Evolutionary conservation across 2,329 filamentous ascomycete species (phyloP), one percentile per base, ranked within the genome.

Genomic region (Penicillium sp.): DNA sequence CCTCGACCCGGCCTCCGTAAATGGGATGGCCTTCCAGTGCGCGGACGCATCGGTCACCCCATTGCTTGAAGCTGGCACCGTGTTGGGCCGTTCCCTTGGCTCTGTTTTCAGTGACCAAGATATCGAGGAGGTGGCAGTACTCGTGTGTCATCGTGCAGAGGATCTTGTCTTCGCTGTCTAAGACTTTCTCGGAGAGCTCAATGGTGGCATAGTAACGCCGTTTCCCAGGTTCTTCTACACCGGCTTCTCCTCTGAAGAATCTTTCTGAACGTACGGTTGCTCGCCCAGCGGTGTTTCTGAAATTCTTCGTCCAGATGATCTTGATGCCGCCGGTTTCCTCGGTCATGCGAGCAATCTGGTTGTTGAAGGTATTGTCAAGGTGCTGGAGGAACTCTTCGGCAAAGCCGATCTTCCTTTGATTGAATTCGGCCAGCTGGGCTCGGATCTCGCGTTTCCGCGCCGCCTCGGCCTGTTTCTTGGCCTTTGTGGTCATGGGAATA

Each of bases 71-170:
- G 66, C 90, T 89, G 13, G 84, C 82, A 23, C 93, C 93, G 71
- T 97, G 93, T 0, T 92, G 91, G 4, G 47, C 39, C 9, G 47
- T 42, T 8, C 53, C 53, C n/a, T 56, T 56, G 23, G 35, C 43
- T n/a, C 35, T 21, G 60, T 90, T 88, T 55, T 86, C 87, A 49
- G 83, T 88, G 61, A 97, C 80, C 86, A 97, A 96, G 74, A 93
- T 97, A 68, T 92, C 96, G 43, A 91, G 88, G 1, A 97, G 79
- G 70, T 99, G 94, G 73, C 94, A 97, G 78, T 94, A 97, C 68
- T 99, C 94, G 73, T 99, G 94, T 0, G 93, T 91, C n/a, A 97
- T 78, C 0, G 94, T 92, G 73, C 97, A 97, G 62, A 94, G 82
- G 1, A 97, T 82, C 3, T 91, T 86, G 57, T 89, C 76, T 64